Percentiles rank a stretch among this genome's conserved stretches.
These are phyloP conservation scores for Colletotrichum lupini DNA, from an alignment of 2,329 filamentous ascomycete genomes.

Conservation along the genomic window DNA sequence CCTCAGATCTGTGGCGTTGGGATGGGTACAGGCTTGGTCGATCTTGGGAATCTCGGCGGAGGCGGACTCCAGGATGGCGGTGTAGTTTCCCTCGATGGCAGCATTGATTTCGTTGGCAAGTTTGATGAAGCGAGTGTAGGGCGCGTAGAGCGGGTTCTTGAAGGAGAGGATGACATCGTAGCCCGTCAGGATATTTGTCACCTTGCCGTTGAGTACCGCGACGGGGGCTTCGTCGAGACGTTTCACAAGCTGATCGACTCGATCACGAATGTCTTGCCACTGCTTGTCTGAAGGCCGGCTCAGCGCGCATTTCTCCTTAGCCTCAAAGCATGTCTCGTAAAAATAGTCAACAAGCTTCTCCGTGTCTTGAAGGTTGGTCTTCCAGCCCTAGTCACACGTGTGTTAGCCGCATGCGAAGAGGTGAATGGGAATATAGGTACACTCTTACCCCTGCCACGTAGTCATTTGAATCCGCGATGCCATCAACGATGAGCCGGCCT, in stretches of 20 bases:
- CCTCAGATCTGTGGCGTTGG: background rate
- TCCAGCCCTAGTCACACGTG: conserved; percentile 43
- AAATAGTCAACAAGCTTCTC: conserved; percentile 48
- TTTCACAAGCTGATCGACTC: conserved; percentile 45
- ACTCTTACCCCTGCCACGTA: conserved; percentile 46
- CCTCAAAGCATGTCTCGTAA: conserved; percentile 49
- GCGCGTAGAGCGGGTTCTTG: conserved; percentile 43
- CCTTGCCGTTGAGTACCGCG: conserved; percentile 36
- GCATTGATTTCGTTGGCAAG: conserved; percentile 37
- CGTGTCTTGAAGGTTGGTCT: conserved; percentile 50
- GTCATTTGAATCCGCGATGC: conserved; percentile 50
- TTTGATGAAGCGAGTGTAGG: conserved; percentile 37
- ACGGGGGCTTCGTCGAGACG: conserved; percentile 43
- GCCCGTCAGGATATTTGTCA: conserved; percentile 44
- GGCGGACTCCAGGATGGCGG: conserved; percentile 1
- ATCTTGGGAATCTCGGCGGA: background rate
- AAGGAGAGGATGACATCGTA: conserved; percentile 45
- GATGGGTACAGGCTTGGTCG: conserved; percentile 17
- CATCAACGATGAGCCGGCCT: conserved; percentile 55
- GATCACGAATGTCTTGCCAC: conserved; percentile 43
- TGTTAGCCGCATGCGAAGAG: background rate
- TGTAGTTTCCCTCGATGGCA: conserved; percentile 44
- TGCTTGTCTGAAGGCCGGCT: conserved; percentile 40
- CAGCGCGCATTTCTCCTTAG: conserved; percentile 45
- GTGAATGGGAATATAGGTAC: background rate